These are phyloP conservation scores for Rhododendron simsii DNA, from an alignment of 148 eudicot genomes.

Conservation along the genomic window DNA sequence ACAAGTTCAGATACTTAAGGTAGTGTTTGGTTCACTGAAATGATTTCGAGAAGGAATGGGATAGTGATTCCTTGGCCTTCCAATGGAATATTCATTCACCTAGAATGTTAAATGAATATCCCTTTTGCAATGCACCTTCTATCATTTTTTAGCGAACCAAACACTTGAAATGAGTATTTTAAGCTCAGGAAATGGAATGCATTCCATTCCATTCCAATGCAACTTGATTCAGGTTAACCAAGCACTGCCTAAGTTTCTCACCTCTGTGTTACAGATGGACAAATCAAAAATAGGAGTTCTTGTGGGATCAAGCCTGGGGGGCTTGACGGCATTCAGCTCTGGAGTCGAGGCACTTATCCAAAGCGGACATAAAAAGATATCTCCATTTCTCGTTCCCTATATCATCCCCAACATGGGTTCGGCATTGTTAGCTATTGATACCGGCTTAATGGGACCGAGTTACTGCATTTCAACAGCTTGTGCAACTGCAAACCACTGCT, in stretches of 20 bases:
- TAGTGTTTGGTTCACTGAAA: too few species aligned
- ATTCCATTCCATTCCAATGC: neutral
- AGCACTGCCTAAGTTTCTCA: neutral
- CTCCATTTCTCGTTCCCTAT: slow-evolving; percentile 57
- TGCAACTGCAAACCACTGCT: slow-evolving; percentile 67
- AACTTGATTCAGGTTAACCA: neutral
- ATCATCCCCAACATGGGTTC: slow-evolving; percentile 50
- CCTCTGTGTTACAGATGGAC: slow-evolving; percentile 42
- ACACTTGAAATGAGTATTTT: too few species aligned
- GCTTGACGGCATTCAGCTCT: slow-evolving; percentile 37
- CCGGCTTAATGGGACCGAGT: slow-evolving; percentile 56
- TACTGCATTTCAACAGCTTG: slow-evolving; percentile 74
- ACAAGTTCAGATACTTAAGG: too few species aligned
- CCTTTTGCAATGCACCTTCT: too few species aligned
- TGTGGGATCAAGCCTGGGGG: slow-evolving; percentile 63
- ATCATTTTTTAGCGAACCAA: too few species aligned
- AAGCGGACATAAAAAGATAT: slow-evolving; percentile 44
- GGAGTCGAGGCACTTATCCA: slow-evolving; percentile 41
- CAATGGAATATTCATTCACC: too few species aligned
- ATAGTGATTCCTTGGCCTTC: too few species aligned
- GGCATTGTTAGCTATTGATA: slow-evolving; percentile 55
- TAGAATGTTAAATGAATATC: too few species aligned
- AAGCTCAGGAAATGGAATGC: too few species aligned
- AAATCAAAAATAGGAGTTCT: slow-evolving; percentile 42
- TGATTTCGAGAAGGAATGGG: too few species aligned